Conservation (phyloP, 495 filamentous ascomycete genomes). For the Cetradonia linearis region DNA sequence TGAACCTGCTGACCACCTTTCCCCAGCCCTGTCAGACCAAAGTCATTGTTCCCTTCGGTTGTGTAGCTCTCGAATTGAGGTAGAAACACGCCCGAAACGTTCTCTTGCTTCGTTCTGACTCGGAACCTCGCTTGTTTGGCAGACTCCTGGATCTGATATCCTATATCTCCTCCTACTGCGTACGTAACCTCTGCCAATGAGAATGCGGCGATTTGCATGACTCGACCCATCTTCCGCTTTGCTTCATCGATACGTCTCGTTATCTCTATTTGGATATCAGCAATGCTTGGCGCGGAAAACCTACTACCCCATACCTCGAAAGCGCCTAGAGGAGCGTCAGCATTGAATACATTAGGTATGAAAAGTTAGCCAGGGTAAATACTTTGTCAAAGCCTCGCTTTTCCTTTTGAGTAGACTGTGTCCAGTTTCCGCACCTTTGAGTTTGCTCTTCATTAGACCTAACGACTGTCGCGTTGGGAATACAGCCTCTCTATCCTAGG, state of each 20-base stretch:
- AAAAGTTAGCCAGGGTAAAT: slow-evolving; percentile 25
- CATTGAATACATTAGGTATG: slow-evolving; percentile 12
- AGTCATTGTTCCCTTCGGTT: slow-evolving; percentile 86
- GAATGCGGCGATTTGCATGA: slow-evolving; percentile 98
- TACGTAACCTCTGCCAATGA: slow-evolving; percentile 97
- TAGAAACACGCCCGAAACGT: slow-evolving; percentile 91
- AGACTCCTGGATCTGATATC: slow-evolving; percentile 94
- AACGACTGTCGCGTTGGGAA: slow-evolving; percentile 97
- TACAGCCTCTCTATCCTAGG: slow-evolving; percentile 79
- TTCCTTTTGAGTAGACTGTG: slow-evolving; percentile 84
- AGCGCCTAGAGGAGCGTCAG: slow-evolving; percentile 48
- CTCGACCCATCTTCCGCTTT: slow-evolving; percentile 98
- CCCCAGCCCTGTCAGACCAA: slow-evolving; percentile 88
- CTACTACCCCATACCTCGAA: slow-evolving; percentile 55
- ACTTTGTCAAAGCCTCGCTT: slow-evolving; percentile 89
- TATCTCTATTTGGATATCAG: slow-evolving; percentile 54
- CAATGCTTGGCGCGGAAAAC: slow-evolving; percentile 15
- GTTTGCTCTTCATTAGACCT: slow-evolving; percentile 94
- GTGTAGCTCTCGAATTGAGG: slow-evolving; percentile 85
- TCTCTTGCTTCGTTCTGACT: slow-evolving; percentile 89
- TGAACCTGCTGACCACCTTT: slow-evolving; percentile 98
- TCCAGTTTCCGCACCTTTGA: slow-evolving; percentile 90
- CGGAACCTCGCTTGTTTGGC: slow-evolving; percentile 87
- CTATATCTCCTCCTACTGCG: slow-evolving; percentile 89
- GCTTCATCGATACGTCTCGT: slow-evolving; percentile 95